Evolutionary conservation across 257 asterid species (phyloP).

Genomic region (Przewalskia tangutica): DNA sequence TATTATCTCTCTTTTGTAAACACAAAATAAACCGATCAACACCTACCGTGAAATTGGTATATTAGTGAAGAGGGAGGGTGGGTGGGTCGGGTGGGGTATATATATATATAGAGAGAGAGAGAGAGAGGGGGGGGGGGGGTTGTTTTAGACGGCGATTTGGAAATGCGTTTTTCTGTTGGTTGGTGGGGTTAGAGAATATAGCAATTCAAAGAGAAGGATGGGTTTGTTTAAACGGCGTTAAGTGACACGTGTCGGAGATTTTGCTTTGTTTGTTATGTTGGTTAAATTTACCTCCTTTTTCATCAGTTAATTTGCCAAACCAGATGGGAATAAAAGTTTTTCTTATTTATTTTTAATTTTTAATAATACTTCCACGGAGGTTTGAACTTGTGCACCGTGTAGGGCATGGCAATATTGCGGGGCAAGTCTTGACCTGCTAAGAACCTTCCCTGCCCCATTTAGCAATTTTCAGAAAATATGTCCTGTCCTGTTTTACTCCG

Average conservation of each 20-base stretch:
- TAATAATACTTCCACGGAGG: no score
- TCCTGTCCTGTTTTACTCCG: no score
- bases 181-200: not conserved
- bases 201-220: not conserved
- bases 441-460: no score
- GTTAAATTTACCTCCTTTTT: not conserved
- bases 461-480: no score
- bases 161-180: conserved; percentile 25
- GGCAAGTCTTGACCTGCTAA: no score
- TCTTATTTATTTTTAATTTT: no score
- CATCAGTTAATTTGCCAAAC: not conserved
- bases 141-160: conserved; percentile 16
- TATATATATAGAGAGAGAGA: not conserved
- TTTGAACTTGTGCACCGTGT: no score
- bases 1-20: not conserved
- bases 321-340: not conserved
- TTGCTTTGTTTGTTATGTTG: conserved; percentile 5
- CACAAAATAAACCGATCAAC: not conserved
- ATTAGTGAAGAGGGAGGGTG: conserved; percentile 14
- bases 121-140: conserved; percentile 10
- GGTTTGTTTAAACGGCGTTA: conserved; percentile 28
- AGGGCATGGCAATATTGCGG: no score
- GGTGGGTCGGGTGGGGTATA: conserved; percentile 12
- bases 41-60: not conserved
- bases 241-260: not conserved